Evolutionary conservation across 306 rosid genomes (phyloP).

Genomic region (Medicago ruthenica): DNA sequence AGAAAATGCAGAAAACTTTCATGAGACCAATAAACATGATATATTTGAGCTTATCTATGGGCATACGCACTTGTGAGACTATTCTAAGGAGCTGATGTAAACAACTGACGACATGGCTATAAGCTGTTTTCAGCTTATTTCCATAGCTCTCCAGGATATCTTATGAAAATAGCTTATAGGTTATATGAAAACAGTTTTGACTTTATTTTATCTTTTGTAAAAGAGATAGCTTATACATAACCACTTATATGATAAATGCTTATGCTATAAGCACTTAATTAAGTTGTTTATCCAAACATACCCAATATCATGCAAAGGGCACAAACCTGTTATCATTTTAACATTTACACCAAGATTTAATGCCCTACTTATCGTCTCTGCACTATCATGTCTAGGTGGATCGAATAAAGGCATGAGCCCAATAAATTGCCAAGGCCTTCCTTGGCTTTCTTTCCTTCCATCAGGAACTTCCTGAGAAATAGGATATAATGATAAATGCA

Average conservation of each 20-base stretch:
- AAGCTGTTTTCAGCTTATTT: neutral
- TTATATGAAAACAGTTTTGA: neutral
- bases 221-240: neutral
- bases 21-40: too few species aligned
- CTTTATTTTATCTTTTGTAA: neutral
- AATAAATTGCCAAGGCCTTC: slow-evolving; percentile 79
- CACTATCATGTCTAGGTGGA: slow-evolving; percentile 80
- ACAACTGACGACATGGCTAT: neutral
- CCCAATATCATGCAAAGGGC: neutral
- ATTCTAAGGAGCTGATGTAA: neutral
- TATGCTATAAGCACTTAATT: too few species aligned
- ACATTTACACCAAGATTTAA: slow-evolving; percentile 86
- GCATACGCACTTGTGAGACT: neutral
- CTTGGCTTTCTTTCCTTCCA: slow-evolving; percentile 74
- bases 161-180: neutral
- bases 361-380: slow-evolving; percentile 55
- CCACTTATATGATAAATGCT: neutral
- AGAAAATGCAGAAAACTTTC: too few species aligned
- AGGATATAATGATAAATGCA: neutral
- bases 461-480: slow-evolving; percentile 79
- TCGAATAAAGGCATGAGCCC: slow-evolving; percentile 86
- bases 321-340: slow-evolving; percentile 81
- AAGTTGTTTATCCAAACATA: too few species aligned
- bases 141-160: neutral
- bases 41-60: neutral